Conservation (phyloP, 805 yeast genomes). For the Cyberlindnera petersonii region DNA sequence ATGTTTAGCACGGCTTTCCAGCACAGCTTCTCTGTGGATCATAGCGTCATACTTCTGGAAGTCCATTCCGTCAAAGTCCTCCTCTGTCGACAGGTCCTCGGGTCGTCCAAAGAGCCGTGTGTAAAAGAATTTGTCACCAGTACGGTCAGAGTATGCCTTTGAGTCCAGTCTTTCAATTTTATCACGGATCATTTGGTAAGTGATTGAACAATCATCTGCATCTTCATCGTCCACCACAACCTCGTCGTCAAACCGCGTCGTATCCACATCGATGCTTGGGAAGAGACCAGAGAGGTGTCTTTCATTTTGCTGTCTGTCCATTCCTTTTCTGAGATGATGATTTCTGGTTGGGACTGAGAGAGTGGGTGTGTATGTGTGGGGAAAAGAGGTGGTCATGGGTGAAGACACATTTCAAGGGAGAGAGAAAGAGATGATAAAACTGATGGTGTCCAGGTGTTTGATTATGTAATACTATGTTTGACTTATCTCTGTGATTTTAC, state of each 20-base stretch:
- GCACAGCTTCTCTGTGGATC: conserved; percentile 30
- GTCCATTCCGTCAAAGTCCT: conserved; percentile 23
- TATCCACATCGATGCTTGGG: conserved; percentile 9
- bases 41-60: conserved; percentile 33
- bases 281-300: conserved; percentile 8
- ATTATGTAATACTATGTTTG: too few relatives aligned
- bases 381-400: too few relatives aligned
- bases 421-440: too few relatives aligned
- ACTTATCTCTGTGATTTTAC: too few relatives aligned
- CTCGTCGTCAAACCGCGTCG: conserved; percentile 1
- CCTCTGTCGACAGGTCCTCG: conserved; percentile 4
- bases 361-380: too few relatives aligned
- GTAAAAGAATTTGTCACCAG: conserved; percentile 30
- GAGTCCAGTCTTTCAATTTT: conserved; percentile 7
- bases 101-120: conserved; percentile 20
- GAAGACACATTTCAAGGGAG: too few relatives aligned
- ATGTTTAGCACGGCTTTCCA: conserved; percentile 28
- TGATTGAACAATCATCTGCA: conserved; percentile 12
- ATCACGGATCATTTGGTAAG: conserved; percentile 7
- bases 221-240: conserved; percentile 1
- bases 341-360: too few relatives aligned
- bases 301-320: too few relatives aligned
- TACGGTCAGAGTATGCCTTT: background rate
- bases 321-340: too few relatives aligned
- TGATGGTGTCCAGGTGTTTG: too few relatives aligned